phyloP scores from a whole-genome alignment of 2,329 filamentous ascomycete species.

The Phaeoacremonium minimum region DNA sequence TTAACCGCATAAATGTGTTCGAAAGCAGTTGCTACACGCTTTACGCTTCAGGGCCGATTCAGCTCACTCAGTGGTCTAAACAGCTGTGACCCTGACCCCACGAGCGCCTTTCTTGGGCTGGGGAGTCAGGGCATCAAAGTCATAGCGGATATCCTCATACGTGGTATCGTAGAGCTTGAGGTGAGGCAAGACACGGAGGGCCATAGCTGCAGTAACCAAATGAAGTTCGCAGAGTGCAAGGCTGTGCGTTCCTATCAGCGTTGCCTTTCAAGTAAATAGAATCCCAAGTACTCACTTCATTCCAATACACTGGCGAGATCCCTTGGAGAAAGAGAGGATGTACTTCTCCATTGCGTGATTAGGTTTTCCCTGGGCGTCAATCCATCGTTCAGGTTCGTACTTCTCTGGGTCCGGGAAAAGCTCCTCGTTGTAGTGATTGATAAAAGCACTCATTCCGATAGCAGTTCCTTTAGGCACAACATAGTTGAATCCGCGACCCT shows the following conservation, averaged over 20 bases:
- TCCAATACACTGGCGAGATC: constrained; percentile 2
- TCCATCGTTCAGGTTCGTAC: constrained; percentile 15
- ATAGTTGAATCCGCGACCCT: constrained; percentile 6
- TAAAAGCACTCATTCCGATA: constrained; percentile 10
- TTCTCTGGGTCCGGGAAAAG: constrained; percentile 9
- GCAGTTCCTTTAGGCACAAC: constrained; percentile 13
- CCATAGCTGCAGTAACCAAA: constrained; percentile 3
- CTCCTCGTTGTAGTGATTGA: constrained; percentile 9
- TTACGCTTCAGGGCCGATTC: no score
- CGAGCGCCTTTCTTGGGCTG: no score
- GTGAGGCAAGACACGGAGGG: constrained; percentile 2
- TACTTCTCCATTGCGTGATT: constrained; percentile 5
- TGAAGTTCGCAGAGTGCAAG: constrained; percentile 6
- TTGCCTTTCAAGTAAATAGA: not conserved
- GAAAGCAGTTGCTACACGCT: no score
- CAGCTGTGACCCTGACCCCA: no score
- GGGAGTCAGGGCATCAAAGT: no score
- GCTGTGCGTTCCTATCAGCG: constrained; percentile 1
- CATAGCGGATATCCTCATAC: constrained; percentile 4
- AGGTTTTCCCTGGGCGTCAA: constrained; percentile 6
- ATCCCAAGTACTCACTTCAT: constrained; percentile 4
- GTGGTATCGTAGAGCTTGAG: constrained; percentile 6
- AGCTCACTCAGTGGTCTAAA: no score
- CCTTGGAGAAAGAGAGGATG: constrained; percentile 4
- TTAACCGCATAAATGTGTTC: no score